Percentiles rank a stretch among this genome's conserved stretches.
These are phyloP conservation scores for Hibiscus trionum DNA, from an alignment of 345 rosid species.

Conservation along the genomic window DNA sequence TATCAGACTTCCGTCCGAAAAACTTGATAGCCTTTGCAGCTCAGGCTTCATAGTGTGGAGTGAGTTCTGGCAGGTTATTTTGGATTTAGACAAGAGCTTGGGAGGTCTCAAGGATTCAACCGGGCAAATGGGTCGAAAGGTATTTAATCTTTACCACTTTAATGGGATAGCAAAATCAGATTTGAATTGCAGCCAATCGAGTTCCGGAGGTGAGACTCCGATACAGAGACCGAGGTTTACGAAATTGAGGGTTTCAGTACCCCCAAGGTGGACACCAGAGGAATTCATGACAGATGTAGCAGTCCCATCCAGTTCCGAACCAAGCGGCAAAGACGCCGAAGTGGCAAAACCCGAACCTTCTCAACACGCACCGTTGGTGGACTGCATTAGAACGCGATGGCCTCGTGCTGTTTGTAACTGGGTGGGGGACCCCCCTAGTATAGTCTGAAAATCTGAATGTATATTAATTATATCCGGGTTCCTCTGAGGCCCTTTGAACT, in stretches of 20 bases:
- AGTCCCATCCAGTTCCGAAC: constrained; percentile 36
- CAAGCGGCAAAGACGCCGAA: constrained; percentile 31
- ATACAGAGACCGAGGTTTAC: constrained; percentile 90
- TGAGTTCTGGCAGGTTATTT: constrained; percentile 87
- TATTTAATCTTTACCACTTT: constrained; percentile 89
- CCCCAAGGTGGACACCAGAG: constrained; percentile 98
- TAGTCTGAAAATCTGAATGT: too few species aligned
- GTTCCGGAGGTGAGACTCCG: constrained; percentile 44
- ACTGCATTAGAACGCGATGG: constrained; percentile 94
- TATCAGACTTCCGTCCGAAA: constrained; percentile 62
- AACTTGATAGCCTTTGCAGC: constrained; percentile 59
- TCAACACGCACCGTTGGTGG: constrained; percentile 94
- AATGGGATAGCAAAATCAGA: constrained; percentile 99
- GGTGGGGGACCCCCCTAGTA: too few species aligned
- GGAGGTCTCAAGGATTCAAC: constrained; percentile 92
- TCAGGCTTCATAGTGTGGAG: constrained; percentile 93
- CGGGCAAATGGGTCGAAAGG: constrained; percentile 92
- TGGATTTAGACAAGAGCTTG: constrained; percentile 61
- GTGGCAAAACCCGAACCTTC: constrained; percentile 55
- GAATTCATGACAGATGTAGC: constrained; percentile 74
- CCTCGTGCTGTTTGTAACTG: constrained; percentile 78
- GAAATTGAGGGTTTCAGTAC: constrained; percentile 82
- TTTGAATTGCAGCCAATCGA: constrained; percentile 56
- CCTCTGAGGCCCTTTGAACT: too few species aligned
- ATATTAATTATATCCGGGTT: too few species aligned